Base-by-base conservation (phyloP, 805 yeast species). In the Yamadazyma paraphyllophila region DNA sequence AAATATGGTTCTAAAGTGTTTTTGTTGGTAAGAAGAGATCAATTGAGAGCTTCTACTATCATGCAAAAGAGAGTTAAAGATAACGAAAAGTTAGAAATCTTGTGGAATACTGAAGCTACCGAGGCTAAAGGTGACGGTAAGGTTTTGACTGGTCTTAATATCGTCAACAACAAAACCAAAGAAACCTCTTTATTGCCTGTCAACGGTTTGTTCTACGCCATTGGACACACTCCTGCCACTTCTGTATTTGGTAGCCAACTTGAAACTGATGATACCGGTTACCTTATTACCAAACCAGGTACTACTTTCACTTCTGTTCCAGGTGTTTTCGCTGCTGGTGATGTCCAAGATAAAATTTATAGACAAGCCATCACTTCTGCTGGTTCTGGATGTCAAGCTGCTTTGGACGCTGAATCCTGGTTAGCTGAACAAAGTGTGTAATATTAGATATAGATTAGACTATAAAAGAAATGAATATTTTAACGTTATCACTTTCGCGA, bases 331-430 rank as follows among this genome's bases (percentile, higher is more conserved):
- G 99, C 99, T 49, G 99, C 99, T 49, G 99, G 99, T 72, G 99
- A 94, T 64, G 99, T 94, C 47, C 99, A 94, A 73, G 99, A 94
- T 72, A 85, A 88, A 69, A 81, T 80, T 66, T 94, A 92, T 73
- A 88, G 99, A 82, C 99, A 94, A 76, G 99, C 99, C 48, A 89
- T 94, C 63, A 94, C 99, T 35, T 90, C 97, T 66, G 99, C 99
- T n/a, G 99, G 99, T 63, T 80, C 96, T 52, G 99, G 99, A 53
- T 94, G 99, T 78, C 92, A 91, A 97, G 99, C 99, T 60, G 99
- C 96, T 49, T 79, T 94, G 51, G 98, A 94, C 61, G 88, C 92
- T 62, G 97, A 91, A 74, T 85, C 81, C 66, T 86, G 77, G 67
- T 65, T 91, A 51, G 72, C 92, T 38, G 95, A 87, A 47, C 61